Evolutionary conservation across 208 protist species (phyloP).

Genomic region (Trypanosomatidae sp.): DNA sequence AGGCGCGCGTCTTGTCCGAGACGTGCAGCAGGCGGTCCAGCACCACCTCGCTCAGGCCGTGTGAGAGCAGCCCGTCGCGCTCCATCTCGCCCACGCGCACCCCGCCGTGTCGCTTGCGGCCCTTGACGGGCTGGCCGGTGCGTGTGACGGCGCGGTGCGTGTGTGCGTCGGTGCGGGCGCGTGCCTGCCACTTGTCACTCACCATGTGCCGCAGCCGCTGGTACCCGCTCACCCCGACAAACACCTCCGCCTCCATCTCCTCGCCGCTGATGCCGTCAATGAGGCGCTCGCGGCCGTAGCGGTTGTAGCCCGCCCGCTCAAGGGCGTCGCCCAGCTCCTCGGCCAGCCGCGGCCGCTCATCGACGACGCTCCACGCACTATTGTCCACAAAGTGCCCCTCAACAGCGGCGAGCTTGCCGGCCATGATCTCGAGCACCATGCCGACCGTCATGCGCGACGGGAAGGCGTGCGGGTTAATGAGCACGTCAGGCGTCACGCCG

Average conservation of each 20-base stretch:
- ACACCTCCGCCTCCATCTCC: conserved; percentile 96
- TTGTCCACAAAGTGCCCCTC: conserved; percentile 95
- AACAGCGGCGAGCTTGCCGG: conserved; percentile 92
- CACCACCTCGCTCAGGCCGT: conserved; percentile 98
- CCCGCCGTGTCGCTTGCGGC: conserved; percentile 93
- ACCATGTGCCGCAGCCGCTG: conserved; percentile 99
- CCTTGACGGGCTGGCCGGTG: conserved; percentile 97
- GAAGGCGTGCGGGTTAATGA: conserved; percentile 99
- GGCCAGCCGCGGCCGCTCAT: conserved; percentile 37
- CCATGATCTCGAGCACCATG: conserved; percentile 97
- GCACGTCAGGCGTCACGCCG: conserved; percentile 97
- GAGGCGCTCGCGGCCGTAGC: conserved; percentile 94
- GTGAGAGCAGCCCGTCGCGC: conserved; percentile 98
- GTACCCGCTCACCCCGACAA: conserved; percentile 98
- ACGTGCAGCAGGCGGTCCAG: conserved; percentile 96
- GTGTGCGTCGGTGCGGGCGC: conserved; percentile 76
- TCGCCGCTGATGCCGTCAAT: conserved; percentile 93
- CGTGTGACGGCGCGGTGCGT: conserved; percentile 92
- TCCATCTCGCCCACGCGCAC: conserved; percentile 99
- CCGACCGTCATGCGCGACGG: conserved; percentile 99
- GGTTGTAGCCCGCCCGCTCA: conserved; percentile 90
- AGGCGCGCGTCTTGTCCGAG: conserved; percentile 82
- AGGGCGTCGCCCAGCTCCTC: conserved; percentile 96
- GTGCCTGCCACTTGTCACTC: conserved; percentile 99
- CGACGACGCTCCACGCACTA: conserved; percentile 84